Evolutionary conservation across 2,329 filamentous ascomycete genomes (phyloP).

Genomic region (Pyrenophora tritici-repentis): DNA sequence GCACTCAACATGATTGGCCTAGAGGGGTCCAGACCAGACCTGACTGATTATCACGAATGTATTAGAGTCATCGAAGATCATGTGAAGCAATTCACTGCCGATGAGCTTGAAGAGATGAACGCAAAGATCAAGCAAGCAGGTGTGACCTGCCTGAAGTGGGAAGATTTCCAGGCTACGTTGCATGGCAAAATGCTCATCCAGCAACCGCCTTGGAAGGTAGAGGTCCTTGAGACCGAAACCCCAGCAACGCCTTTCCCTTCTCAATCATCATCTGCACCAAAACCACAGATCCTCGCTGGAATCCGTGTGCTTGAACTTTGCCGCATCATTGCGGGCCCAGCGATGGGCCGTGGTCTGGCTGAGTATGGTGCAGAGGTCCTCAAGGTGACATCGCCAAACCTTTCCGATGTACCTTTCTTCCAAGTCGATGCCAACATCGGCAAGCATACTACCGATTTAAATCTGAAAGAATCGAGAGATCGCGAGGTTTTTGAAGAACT

Average conservation of each 20-base stretch:
- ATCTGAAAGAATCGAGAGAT: constrained; percentile 63
- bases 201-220: constrained; percentile 55
- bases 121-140: constrained; percentile 49
- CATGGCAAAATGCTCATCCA: constrained; percentile 50
- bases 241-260: constrained; percentile 55
- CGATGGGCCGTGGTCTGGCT: constrained; percentile 71
- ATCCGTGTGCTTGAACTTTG: constrained; percentile 76
- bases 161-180: constrained; percentile 47
- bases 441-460: constrained; percentile 68
- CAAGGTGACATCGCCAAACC: constrained; percentile 69
- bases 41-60: constrained; percentile 55
- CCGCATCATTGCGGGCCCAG: constrained; percentile 76
- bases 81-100: constrained; percentile 47
- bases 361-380: constrained; percentile 77
- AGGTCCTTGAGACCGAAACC: constrained; percentile 57
- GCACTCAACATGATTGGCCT: constrained; percentile 73
- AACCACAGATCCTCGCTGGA: constrained; percentile 56
- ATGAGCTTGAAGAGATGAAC: constrained; percentile 51
- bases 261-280: constrained; percentile 47
- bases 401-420: constrained; percentile 75
- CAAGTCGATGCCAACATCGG: constrained; percentile 75
- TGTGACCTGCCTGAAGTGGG: constrained; percentile 49
- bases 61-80: constrained; percentile 50
- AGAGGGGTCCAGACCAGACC: constrained; percentile 63
- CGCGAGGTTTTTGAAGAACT: constrained; percentile 63